These are phyloP conservation scores for Boechera retrofracta DNA, from an alignment of 345 rosid genomes.

Conservation along the genomic window DNA sequence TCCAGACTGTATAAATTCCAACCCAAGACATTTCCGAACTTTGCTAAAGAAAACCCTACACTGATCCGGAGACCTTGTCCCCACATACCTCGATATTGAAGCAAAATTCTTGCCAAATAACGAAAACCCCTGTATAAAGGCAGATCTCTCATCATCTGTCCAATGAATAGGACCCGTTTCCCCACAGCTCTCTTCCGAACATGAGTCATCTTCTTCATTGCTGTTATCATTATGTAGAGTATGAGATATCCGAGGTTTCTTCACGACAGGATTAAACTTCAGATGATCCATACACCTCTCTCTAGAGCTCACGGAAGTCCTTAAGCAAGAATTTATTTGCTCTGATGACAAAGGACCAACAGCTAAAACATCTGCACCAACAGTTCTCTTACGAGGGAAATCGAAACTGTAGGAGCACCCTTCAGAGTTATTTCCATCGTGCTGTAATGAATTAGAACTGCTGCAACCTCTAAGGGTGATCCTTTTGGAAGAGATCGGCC, in stretches of 20 bases:
- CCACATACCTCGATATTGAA: slow-evolving; percentile 63
- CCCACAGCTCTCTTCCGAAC: slow-evolving; percentile 93
- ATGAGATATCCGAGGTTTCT: slow-evolving; percentile 60
- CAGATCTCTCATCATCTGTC: slow-evolving; percentile 88
- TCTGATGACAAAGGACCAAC: slow-evolving; percentile 86
- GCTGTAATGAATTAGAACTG: slow-evolving; percentile 53
- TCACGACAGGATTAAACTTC: slow-evolving; percentile 56
- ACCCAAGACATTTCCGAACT: slow-evolving; percentile 88
- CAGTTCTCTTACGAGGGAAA: slow-evolving; percentile 68
- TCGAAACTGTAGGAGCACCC: slow-evolving; percentile 59
- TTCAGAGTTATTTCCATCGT: slow-evolving; percentile 52
- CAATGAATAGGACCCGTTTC: slow-evolving; percentile 72
- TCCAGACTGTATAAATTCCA: slow-evolving; percentile 65
- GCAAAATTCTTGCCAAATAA: slow-evolving; percentile 86
- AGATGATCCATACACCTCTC: slow-evolving; percentile 52
- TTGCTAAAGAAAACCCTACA: slow-evolving; percentile 93
- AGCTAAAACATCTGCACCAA: slow-evolving; percentile 84
- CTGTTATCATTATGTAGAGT: slow-evolving; percentile 53
- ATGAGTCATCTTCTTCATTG: slow-evolving; percentile 74
- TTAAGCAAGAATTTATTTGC: slow-evolving; percentile 84
- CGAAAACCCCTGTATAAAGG: slow-evolving; percentile 74
- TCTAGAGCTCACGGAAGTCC: slow-evolving; percentile 64
- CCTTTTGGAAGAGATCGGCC: slow-evolving; percentile 51
- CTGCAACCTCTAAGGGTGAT: slow-evolving; percentile 50
- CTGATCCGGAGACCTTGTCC: slow-evolving; percentile 80